Evolutionary conservation across 306 rosid genomes (phyloP).

Genomic region (Cyclanthera cordifolia): DNA sequence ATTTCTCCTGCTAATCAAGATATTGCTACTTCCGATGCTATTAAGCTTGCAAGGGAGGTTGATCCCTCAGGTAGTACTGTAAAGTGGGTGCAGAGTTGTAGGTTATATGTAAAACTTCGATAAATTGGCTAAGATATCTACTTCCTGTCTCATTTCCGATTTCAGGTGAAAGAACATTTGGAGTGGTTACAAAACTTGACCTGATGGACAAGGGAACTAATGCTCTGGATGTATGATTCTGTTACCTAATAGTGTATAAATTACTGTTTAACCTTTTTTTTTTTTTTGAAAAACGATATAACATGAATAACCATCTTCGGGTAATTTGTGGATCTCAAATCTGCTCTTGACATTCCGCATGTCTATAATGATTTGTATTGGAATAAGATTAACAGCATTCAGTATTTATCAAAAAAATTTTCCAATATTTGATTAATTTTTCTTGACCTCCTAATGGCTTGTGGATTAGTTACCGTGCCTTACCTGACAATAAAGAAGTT

Average conservation of each 20-base stretch:
- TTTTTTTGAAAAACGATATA: neutral
- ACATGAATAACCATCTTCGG: neutral
- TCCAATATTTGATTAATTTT: constrained; percentile 9
- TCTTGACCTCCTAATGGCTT: neutral
- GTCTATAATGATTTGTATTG: neutral
- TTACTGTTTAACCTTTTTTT: neutral
- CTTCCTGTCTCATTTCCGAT: constrained; percentile 13
- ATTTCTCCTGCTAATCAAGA: constrained; percentile 96
- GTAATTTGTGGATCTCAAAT: neutral
- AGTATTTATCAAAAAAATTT: neutral
- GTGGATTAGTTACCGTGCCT: constrained; percentile 5
- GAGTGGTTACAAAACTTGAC: constrained; percentile 89
- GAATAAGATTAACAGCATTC: neutral
- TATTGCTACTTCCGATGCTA: constrained; percentile 94
- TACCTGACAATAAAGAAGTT: constrained; percentile 4
- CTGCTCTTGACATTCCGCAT: neutral
- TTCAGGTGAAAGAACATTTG: constrained; percentile 93
- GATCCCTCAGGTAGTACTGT: constrained; percentile 58
- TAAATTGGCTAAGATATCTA: neutral
- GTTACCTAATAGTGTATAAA: neutral
- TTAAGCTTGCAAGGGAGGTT: constrained; percentile 83
- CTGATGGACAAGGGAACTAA: constrained; percentile 97
- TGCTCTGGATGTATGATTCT: constrained; percentile 62
- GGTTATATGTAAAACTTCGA: neutral
- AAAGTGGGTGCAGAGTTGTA: neutral